A percentile compares a stretch with the other conserved stretches of the same genome.
These are phyloP conservation scores for Colletotrichum cereale DNA, from an alignment of 2,329 filamentous ascomycete species.

Conservation along the genomic window DNA sequence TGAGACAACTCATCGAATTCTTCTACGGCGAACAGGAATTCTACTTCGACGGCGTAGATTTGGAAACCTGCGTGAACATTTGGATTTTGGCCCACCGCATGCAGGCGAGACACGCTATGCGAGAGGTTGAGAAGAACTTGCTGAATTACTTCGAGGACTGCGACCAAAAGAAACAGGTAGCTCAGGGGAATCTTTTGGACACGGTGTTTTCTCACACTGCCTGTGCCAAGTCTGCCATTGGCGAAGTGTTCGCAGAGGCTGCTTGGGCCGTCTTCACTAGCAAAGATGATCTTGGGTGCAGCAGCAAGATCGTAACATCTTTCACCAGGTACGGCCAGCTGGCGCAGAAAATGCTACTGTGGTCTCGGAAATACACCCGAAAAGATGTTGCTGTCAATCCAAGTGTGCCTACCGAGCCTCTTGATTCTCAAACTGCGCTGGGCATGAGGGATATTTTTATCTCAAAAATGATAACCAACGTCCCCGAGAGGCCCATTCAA, in stretches of 20 bases:
- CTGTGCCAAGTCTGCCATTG: background rate
- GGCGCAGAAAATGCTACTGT: background rate
- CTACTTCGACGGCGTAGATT: background rate
- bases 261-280: background rate
- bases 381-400: rapidly evolving
- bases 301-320: too few species aligned
- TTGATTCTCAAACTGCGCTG: too few species aligned
- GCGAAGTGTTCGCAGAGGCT: background rate
- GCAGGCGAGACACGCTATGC: background rate
- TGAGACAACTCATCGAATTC: slow-evolving; percentile 1
- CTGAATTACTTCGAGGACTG: background rate
- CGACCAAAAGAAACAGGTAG: background rate
- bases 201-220: background rate
- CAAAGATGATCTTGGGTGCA: too few species aligned
- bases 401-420: too few species aligned
- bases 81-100: slow-evolving; percentile 15
- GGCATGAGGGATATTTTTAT: too few species aligned
- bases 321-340: background rate
- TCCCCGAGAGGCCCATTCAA: too few species aligned
- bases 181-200: background rate
- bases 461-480: too few species aligned
- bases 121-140: background rate
- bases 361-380: background rate
- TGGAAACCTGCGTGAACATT: background rate
- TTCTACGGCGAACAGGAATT: background rate